Evolutionary conservation across 148 eudicot genomes (phyloP).

Genomic region (Tetragonia tetragonoides): DNA sequence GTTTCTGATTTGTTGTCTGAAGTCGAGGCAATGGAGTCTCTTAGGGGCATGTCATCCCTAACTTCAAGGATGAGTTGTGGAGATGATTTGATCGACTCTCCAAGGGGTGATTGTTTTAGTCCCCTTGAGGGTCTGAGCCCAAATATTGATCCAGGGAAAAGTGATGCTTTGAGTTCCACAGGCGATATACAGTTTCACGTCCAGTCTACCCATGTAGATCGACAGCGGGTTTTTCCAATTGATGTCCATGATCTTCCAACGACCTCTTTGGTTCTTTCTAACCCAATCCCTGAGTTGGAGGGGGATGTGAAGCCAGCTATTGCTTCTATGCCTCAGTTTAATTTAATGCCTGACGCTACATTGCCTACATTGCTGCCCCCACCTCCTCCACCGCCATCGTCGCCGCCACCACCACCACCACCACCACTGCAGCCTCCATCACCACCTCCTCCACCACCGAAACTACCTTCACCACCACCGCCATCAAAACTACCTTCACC

Average conservation of each 20-base stretch:
- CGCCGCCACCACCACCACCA: background rate
- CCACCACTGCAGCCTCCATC: background rate
- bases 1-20: conserved; percentile 92
- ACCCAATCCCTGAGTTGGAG: conserved; percentile 29
- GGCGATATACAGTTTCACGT: conserved; percentile 46
- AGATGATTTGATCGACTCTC: conserved; percentile 57
- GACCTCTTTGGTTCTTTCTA: conserved; percentile 41
- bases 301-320: conserved; percentile 36
- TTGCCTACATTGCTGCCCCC: conserved; percentile 11
- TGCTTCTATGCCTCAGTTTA: conserved; percentile 20
- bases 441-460: background rate
- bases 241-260: conserved; percentile 34
- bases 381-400: background rate
- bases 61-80: conserved; percentile 61
- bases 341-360: conserved; percentile 29
- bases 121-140: conserved; percentile 63
- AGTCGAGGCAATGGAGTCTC: conserved; percentile 95
- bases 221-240: conserved; percentile 21
- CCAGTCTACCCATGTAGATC: conserved; percentile 32
- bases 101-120: conserved; percentile 60
- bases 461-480: conserved; percentile 1
- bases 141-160: conserved; percentile 44
- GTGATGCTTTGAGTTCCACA: conserved; percentile 51
- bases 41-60: conserved; percentile 61
- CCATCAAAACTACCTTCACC: conserved; percentile 5